Evolutionary conservation across 2,329 filamentous ascomycete genomes (phyloP).

Genomic region (Trichoderma sp.): DNA sequence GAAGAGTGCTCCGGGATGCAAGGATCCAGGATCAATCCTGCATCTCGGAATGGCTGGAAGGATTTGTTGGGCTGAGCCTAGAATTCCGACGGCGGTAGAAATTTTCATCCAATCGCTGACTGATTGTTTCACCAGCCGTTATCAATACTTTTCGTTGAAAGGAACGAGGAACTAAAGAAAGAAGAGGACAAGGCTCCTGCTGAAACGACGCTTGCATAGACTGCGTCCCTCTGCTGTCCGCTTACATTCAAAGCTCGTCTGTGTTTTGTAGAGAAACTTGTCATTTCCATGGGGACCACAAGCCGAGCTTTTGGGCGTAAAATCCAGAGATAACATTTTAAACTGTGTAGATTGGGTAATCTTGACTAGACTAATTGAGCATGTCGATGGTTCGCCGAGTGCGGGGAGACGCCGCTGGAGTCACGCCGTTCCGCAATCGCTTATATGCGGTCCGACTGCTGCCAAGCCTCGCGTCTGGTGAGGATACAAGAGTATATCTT

Average conservation of each 20-base stretch:
- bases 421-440: constrained; percentile 16
- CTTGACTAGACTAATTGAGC: neutral
- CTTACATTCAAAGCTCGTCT: neutral
- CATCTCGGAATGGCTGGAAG: neutral
- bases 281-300: neutral
- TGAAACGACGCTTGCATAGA: neutral
- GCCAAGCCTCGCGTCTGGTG: neutral
- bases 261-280: neutral
- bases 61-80: neutral
- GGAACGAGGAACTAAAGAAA: neutral
- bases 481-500: too few relatives aligned
- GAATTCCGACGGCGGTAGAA: neutral
- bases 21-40: neutral
- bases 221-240: neutral
- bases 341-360: neutral
- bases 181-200: neutral
- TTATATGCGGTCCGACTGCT: neutral
- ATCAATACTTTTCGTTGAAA: neutral
- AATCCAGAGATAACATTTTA: neutral
- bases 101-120: neutral
- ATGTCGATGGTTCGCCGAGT: neutral
- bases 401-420: constrained; percentile 10
- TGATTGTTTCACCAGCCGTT: neutral
- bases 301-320: neutral
- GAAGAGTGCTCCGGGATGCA: neutral